These are phyloP conservation scores for Onygena corvina DNA, from an alignment of 2,329 filamentous ascomycete species.

Conservation along the genomic window DNA sequence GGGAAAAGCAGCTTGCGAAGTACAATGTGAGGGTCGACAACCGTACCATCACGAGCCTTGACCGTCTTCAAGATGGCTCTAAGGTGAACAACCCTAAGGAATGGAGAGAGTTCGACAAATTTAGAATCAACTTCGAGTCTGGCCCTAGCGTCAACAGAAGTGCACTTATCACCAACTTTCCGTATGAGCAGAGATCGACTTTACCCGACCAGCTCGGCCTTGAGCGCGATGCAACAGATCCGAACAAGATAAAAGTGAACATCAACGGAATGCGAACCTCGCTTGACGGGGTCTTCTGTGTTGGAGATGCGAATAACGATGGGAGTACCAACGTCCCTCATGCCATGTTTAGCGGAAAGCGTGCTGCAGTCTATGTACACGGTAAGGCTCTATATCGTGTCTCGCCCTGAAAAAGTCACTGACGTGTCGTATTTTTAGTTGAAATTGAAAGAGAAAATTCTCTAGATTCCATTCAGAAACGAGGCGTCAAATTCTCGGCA, in stretches of 20 bases:
- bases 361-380: constrained; percentile 46
- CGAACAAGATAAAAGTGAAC: constrained; percentile 36
- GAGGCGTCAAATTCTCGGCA: neutral
- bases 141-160: constrained; percentile 37
- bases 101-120: constrained; percentile 42
- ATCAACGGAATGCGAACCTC: constrained; percentile 41
- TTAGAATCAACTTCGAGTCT: constrained; percentile 42
- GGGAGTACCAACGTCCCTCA: constrained; percentile 51
- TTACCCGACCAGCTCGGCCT: constrained; percentile 41
- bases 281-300: constrained; percentile 43
- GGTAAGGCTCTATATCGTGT: constrained; percentile 31
- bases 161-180: constrained; percentile 43
- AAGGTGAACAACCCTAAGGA: constrained; percentile 21
- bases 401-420: neutral
- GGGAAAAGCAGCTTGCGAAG: constrained; percentile 39
- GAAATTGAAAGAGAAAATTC: constrained; percentile 2
- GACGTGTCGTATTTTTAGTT: neutral
- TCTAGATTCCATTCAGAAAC: neutral
- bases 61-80: constrained; percentile 33
- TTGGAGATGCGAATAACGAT: constrained; percentile 50
- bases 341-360: constrained; percentile 49
- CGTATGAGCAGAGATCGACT: constrained; percentile 37
- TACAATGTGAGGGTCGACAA: constrained; percentile 47
- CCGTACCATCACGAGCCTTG: constrained; percentile 40
- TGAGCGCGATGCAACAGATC: constrained; percentile 24